Evolutionary conservation across 441 rosid species (phyloP).

Genomic region (Flueggea neowawraea): DNA sequence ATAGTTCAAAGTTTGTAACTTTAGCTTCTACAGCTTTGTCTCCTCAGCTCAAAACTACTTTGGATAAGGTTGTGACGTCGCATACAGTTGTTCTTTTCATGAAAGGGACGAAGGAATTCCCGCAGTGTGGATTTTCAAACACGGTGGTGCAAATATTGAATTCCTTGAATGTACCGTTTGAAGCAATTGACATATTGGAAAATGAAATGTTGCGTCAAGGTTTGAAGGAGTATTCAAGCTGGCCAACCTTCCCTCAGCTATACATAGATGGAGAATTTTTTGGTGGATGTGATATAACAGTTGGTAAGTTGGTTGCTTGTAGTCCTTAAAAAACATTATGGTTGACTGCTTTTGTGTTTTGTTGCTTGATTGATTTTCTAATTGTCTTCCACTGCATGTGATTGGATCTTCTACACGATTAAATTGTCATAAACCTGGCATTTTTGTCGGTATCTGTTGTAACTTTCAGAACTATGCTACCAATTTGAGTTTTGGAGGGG

Average conservation of each 20-base stretch:
- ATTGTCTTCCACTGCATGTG: no score
- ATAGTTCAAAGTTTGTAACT: background rate
- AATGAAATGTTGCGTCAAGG: conserved; percentile 84
- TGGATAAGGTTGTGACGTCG: conserved; percentile 73
- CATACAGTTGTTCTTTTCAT: conserved; percentile 78
- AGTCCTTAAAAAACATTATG: background rate
- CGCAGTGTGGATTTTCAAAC: conserved; percentile 93
- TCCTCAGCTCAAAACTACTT: conserved; percentile 63
- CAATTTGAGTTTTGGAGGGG: no score
- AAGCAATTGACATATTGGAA: conserved; percentile 71
- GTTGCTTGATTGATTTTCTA: background rate
- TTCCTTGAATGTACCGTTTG: conserved; percentile 66
- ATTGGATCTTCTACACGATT: no score
- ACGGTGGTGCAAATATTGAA: conserved; percentile 87
- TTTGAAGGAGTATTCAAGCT: conserved; percentile 80
- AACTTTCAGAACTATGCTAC: no score
- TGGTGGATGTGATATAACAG: conserved; percentile 95
- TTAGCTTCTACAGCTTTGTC: conserved; percentile 35
- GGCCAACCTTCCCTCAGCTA: conserved; percentile 98
- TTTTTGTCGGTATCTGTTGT: no score
- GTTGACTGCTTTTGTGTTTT: background rate
- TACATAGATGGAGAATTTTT: conserved; percentile 88
- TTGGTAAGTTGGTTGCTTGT: conserved; percentile 39
- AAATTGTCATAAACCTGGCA: no score
- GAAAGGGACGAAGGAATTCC: conserved; percentile 91